Evolutionary conservation across 176 grass and related monocot genomes (phyloP).

Genomic region (Paspalum notatum): DNA sequence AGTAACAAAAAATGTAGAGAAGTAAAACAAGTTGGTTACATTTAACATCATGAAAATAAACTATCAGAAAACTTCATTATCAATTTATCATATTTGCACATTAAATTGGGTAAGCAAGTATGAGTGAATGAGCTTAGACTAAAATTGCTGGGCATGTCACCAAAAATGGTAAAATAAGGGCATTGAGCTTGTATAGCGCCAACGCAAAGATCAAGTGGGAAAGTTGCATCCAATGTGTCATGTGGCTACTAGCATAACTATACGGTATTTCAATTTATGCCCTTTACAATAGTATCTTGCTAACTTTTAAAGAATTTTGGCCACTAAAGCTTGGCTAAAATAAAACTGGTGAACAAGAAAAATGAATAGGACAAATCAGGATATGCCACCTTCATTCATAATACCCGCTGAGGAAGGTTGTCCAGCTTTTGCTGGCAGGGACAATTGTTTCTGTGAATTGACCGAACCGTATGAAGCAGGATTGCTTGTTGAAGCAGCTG

Average conservation of each 20-base stretch:
- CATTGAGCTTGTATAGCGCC: not conserved
- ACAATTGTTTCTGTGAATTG: conserved; percentile 43
- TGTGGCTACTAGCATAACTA: not conserved
- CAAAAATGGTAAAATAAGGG: conserved; percentile 6
- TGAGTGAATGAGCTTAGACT: not conserved
- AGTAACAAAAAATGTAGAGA: not conserved
- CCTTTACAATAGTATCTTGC: not conserved
- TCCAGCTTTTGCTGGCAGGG: conserved; percentile 42
- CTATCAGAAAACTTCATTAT: not conserved
- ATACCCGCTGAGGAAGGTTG: conserved; percentile 29
- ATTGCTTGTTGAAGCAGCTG: conserved; percentile 47
- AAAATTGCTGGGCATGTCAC: not conserved
- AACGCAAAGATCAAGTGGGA: not conserved
- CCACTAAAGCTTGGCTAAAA: not conserved
- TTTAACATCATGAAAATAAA: conserved; percentile 5
- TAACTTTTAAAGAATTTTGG: not conserved
- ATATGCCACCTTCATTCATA: conserved; percentile 48
- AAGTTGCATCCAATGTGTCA: not conserved
- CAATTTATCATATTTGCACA: not conserved
- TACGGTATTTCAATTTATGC: conserved; percentile 5
- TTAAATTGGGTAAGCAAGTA: not conserved
- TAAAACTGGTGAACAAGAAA: conserved; percentile 13
- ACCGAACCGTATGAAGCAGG: conserved; percentile 39
- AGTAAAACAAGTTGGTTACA: conserved; percentile 16
- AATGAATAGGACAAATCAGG: not conserved